These are phyloP conservation scores for Omphalea diandra DNA, from an alignment of 441 rosid genomes.

Conservation along the genomic window DNA sequence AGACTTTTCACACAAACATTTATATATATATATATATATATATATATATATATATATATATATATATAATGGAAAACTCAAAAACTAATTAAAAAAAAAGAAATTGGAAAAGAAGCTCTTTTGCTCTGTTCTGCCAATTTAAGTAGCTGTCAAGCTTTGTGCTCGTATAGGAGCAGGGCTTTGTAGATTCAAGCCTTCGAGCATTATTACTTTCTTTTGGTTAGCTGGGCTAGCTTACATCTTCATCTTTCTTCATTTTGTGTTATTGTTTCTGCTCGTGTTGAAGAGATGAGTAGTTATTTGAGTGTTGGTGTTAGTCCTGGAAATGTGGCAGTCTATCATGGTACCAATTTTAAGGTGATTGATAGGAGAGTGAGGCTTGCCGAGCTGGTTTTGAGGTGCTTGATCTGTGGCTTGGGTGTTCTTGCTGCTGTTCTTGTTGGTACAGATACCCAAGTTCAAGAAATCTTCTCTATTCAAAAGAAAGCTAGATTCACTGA, in stretches of 20 bases:
- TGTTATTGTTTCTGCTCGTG: not conserved
- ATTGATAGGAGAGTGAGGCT: conserved; percentile 62
- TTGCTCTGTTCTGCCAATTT: conserved; percentile 26
- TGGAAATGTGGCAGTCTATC: conserved; percentile 57
- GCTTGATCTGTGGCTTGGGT: conserved; percentile 52
- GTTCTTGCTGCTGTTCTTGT: conserved; percentile 59
- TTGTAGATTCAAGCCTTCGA: not conserved
- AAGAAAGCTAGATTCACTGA: conserved; percentile 76
- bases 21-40: too few species aligned
- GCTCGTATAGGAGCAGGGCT: not conserved
- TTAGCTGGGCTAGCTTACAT: too few species aligned
- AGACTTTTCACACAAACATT: too few species aligned
- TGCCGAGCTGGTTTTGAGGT: conserved; percentile 73
- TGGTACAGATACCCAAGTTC: conserved; percentile 72
- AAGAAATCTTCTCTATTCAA: conserved; percentile 61
- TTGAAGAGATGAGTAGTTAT: conserved; percentile 49
- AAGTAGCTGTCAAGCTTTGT: conserved; percentile 14
- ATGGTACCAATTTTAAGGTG: conserved; percentile 48
- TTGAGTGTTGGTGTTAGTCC: conserved; percentile 68
- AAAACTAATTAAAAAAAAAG: not conserved
- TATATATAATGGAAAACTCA: too few species aligned
- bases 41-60: too few species aligned
- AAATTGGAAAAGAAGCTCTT: not conserved
- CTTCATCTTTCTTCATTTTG: not conserved
- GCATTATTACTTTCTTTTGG: too few species aligned